Evolutionary conservation across 2,329 filamentous ascomycete species (phyloP), one percentile per base, ranked within the genome.

Genomic region (Botrytis elliptica): DNA sequence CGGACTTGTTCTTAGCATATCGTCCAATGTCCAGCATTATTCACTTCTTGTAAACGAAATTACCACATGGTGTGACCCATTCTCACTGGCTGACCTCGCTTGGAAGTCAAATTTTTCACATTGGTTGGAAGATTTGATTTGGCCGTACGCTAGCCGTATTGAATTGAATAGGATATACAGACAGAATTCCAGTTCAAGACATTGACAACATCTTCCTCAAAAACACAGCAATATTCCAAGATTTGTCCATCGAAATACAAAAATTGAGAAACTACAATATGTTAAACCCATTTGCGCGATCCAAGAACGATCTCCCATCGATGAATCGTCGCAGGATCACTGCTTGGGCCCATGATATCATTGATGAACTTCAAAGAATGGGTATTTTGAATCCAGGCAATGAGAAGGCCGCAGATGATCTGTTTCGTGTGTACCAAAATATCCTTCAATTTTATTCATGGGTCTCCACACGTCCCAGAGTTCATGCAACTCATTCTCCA

Each of bases 281-380:
- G 49, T 33, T 29, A 5, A 69, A 59, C 14, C 66, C 66, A 29
- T 57, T 69, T 29, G 36, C 66, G 18, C 49, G 49, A 44, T n/a
- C 66, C 18, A 59, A 4, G 5, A n/a, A 57, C 12, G 8, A 69
- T 42, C 20, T 25, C 6, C 52, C 49, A 33, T 33, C 66, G 1
- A 69, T 69, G 49, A 44, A 38, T 57, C 66, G 66, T 7, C n/a
- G 42, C 25, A 20, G 66, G 7, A 69, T 69, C 52, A 69, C 66
- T 10, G 6, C n/a, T n/a, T 69, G 66, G 49, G 66, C 66, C 18
- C 66, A 57, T 3, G 49, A 69, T 57, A 33, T 69, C 25, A 42
- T 69, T 12, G 40, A 69, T 36, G 49, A 69, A 57, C 38, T 69
- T 33, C 10, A 18, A 12, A 29, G 9, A 20, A 38, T 69, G 10